Percentiles rank a stretch among this genome's conserved stretches.
phyloP scores from a whole-genome alignment of 192 early-diverging fungal genomes.

The Podila horticola region DNA sequence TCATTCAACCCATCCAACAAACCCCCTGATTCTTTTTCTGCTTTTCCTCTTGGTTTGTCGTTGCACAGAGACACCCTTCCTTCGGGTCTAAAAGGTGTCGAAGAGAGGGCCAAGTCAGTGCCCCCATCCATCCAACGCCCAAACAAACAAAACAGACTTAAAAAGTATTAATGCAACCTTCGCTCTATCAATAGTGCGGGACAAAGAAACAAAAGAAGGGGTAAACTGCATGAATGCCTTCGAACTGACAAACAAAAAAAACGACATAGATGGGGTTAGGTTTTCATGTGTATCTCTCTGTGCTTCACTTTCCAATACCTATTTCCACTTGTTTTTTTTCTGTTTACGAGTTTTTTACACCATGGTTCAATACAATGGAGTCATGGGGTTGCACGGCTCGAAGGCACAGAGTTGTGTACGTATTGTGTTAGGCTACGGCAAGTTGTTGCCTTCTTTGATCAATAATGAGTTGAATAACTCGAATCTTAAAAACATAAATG shows the following conservation, averaged over 20 bases:
- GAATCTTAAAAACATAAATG: no score
- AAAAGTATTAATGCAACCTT: conserved; percentile 8
- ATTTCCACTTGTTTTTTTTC: conserved; percentile 3
- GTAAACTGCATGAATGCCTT: no score
- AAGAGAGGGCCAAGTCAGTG: background rate
- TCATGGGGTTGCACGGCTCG: background rate
- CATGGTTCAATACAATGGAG: background rate
- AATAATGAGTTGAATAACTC: no score
- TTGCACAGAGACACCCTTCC: background rate
- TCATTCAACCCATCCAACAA: no score
- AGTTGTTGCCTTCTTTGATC: no score
- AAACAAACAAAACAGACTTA: background rate
- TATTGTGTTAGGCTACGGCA: no score
- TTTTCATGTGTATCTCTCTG: background rate
- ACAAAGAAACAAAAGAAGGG: no score
- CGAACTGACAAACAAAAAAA: background rate
- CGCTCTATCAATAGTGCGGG: background rate
- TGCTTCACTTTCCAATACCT: background rate
- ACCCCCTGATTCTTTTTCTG: background rate
- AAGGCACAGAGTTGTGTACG: background rate
- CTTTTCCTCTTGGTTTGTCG: background rate
- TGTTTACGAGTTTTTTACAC: background rate
- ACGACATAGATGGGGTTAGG: background rate
- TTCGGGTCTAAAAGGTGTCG: background rate
- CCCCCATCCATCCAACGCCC: background rate